Base-by-base conservation (phyloP, 257 asterid species). In the Salvia splendens region DNA sequence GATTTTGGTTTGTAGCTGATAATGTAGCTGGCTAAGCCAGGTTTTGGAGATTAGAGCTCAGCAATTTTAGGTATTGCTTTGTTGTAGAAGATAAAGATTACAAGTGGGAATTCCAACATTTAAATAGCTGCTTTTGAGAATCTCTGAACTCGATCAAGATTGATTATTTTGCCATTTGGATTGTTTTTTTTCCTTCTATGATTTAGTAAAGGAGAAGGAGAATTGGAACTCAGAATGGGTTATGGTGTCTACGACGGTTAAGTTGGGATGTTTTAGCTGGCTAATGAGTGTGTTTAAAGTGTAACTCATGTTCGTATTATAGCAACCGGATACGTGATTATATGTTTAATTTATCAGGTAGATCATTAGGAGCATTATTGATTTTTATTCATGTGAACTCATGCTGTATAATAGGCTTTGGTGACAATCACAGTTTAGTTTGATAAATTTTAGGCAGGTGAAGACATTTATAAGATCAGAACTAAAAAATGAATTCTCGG, bases 21-120 rank as follows among this genome's bases (percentile, higher is more conserved):
- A 63, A 71, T 62, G 71, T 40, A 53, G 69, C 55, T 41, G 11
- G 48, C 43, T 28, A 30, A 55, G 47, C 30, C 38, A n/a, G 49
- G 15, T 17, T 40, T 65, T 20, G 50, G 20, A 1, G 30, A 24
- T 24, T 24, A 3, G 1, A 24, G 30, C 30, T 24, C 30, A 24
- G 2, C 30, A 24, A 24, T 12, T 40, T 3, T 24, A 8, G 36
- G 69, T 38, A 38, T 17, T 70, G 42, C 30, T 48, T 48, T 40
- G n/a, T 6, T 54, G 33, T 43, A 17, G 35, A 9, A 38, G 20
- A 49, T n/a, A 61, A 24, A 61, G 61, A 24, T 28, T 61, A 49
- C 16, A 28, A 9, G 42, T 51, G 75, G 45, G 36, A 12, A 30
- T 2, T 55, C 41, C 61, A 38, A 33, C 14, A 15, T 33, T 66